Evolutionary conservation across 768 basidiomycete genomes (phyloP).

Genomic region (Plicaturopsis crispa): DNA sequence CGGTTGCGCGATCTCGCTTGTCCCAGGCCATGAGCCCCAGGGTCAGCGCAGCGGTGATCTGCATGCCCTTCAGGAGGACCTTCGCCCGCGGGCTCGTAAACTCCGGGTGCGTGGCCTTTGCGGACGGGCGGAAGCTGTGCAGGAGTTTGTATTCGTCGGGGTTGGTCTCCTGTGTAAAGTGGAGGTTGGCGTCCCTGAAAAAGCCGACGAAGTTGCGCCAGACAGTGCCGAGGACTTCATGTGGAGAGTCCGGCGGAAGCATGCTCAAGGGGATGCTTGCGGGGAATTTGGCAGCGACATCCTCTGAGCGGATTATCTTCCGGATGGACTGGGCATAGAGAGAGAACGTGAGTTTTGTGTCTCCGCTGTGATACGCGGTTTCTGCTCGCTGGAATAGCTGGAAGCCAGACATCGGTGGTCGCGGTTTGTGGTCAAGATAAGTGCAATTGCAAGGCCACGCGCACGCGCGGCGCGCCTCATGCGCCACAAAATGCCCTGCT

Average conservation of each 20-base stretch:
- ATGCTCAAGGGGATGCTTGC: neutral
- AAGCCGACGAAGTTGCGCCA: conserved; percentile 23
- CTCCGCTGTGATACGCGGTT: conserved; percentile 5
- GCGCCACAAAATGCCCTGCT: too few species aligned
- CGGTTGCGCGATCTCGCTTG: conserved; percentile 21
- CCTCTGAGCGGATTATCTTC: conserved; percentile 21
- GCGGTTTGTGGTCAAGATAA: too few species aligned
- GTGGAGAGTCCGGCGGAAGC: conserved; percentile 12
- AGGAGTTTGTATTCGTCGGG: conserved; percentile 24
- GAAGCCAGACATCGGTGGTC: too few species aligned
- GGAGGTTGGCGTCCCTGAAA: conserved; percentile 16
- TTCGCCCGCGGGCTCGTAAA: conserved; percentile 14
- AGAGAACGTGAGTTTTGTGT: conserved; percentile 16
- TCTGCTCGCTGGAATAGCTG: conserved; percentile 11
- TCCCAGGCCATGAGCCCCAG: conserved; percentile 25
- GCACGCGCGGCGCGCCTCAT: too few species aligned
- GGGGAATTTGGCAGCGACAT: conserved; percentile 13
- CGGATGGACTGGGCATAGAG: conserved; percentile 19
- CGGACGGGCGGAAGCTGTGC: conserved; percentile 17
- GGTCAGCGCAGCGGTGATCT: conserved; percentile 20
- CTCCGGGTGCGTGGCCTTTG: conserved; percentile 9
- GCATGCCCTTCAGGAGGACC: conserved; percentile 23
- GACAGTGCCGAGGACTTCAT: conserved; percentile 16
- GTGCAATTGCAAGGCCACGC: too few species aligned
- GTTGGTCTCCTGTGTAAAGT: conserved; percentile 13